Evolutionary conservation across 305 asterid species (phyloP), one percentile per base, ranked within the genome.

Genomic region (Rubia peregrina): DNA sequence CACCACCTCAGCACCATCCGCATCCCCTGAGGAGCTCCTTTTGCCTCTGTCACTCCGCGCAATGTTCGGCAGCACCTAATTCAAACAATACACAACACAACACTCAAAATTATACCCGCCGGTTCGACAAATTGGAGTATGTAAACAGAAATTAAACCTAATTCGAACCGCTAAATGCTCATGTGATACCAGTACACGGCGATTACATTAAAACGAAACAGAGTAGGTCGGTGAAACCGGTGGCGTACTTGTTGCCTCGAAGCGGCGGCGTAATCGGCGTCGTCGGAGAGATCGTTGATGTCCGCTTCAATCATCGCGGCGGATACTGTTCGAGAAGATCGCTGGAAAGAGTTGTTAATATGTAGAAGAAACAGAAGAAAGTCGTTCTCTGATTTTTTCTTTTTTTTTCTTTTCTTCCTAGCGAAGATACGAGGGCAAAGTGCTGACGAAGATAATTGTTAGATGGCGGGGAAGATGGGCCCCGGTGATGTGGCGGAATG

Each of bases 241-340:
- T 44, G 26, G 59, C 77, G 61, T 62, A 90, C 98, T 82, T 88
- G 95, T 74, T 87, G 94, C 73, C 87, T 79, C 66, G 97, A 93
- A 17, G 96, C 96, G 65, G 94, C 96, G 65, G 95, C 98, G 69
- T 93, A 93, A 75, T 93, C 94, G 72, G 87, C 91, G 56, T 93
- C 97, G 76, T 93, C 97, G 14, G 98, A 84, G 3, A 90, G 86
- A 81, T 93, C 97, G 78, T 83, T 80, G 62, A 80, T 75, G 57
- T 93, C 96, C 12, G 85, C 71, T 75, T 90, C 96, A 55, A 82
- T 86, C 98, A 93, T 93, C 81, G 64, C 77, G 71, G 70, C 41
- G 43, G 40, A 21, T 53, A 38, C 14, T 44, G 48, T 26, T 13
- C 38, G 56, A 57, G 53, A 33, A 33, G 36, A 56, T 48, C 38